A percentile compares a stretch with the other conserved stretches of the same genome.
phyloP scores from a whole-genome alignment of 192 early-diverging fungal genomes.

The Thamnidium elegans region DNA sequence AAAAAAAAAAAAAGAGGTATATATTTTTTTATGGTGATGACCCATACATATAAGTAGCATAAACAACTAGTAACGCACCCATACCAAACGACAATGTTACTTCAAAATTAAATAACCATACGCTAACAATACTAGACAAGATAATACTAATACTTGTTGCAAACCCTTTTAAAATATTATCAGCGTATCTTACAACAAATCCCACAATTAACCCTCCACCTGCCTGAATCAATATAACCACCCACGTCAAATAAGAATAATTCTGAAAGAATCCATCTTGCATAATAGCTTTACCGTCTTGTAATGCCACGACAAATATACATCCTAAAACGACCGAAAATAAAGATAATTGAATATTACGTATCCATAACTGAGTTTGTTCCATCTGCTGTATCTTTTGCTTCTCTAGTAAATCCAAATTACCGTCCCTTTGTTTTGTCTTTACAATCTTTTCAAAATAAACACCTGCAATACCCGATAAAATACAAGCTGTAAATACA shows the following conservation, averaged over 20 bases:
- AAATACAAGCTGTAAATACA: constrained; percentile 76
- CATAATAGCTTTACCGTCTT: constrained; percentile 68
- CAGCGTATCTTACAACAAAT: constrained; percentile 93
- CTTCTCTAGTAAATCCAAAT: background rate
- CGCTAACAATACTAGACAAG: constrained; percentile 78
- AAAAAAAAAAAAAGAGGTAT: background rate
- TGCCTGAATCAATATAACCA: constrained; percentile 83
- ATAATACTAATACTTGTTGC: constrained; percentile 95
- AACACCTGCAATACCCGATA: constrained; percentile 92
- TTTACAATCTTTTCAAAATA: constrained; percentile 98
- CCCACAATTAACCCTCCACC: constrained; percentile 91
- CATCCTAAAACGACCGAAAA: constrained; percentile 76
- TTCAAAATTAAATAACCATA: constrained; percentile 78
- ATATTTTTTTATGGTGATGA: background rate
- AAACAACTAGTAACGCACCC: constrained; percentile 67
- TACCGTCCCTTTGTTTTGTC: constrained; percentile 31
- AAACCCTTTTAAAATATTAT: constrained; percentile 98
- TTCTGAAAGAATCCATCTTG: constrained; percentile 86
- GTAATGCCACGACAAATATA: constrained; percentile 70
- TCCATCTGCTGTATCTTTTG: background rate
- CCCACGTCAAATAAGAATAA: constrained; percentile 77
- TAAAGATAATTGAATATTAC: constrained; percentile 87
- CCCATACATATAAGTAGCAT: constrained; percentile 73
- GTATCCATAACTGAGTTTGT: constrained; percentile 75
- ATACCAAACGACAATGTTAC: constrained; percentile 67